Evolutionary conservation across 1,139 yeast species (phyloP), one percentile per base, ranked within the genome.

Genomic region (Geotrichum citri-aurantii): DNA sequence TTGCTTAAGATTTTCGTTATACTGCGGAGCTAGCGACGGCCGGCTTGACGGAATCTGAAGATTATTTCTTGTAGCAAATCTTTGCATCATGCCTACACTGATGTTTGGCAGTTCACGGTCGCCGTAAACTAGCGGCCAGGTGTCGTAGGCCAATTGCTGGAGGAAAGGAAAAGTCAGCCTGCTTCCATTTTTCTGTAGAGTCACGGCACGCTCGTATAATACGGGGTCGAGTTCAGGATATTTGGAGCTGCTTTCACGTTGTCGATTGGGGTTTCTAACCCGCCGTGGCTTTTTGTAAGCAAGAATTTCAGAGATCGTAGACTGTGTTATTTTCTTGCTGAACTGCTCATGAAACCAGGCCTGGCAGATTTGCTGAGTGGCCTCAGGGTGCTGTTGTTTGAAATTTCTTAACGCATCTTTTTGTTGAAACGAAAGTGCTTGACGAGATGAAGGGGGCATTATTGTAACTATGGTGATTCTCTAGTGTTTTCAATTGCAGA

Each of bases 11-110:
- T 14, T 31, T 7, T 14, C 40, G 10, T 31, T 10, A 31, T 7
- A 12, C 3, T 31, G 14, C 4, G 40, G 10, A 31, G 12, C 40
- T 31, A 31, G n/a, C 10, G 40, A 31, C 19, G 42, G 31, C 21
- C 52, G 24, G 42, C 56, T 54, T 24, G 52, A 40, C 19, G 47
- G 33, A 12, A 54, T 51, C 5, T 23, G 14, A 17, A 54, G 27
- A 37, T 54, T 49, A 37, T 54, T 54, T 40, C 56, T 29, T 17
- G 50, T 40, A 4, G 52, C 56, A 33, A 54, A 54, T 14, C 56
- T 37, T 27, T 54, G 56, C 56, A 54, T 54, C 56, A 54, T 54
- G 7, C 56, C 56, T 10, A 54, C 52, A 24, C 56, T 54, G 17
- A 54, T 17, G 23, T 37, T 48, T 24, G 46, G 48, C 19, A 44